Conservation (phyloP, 2,329 filamentous ascomycete genomes). For the Venturia carpophila region DNA sequence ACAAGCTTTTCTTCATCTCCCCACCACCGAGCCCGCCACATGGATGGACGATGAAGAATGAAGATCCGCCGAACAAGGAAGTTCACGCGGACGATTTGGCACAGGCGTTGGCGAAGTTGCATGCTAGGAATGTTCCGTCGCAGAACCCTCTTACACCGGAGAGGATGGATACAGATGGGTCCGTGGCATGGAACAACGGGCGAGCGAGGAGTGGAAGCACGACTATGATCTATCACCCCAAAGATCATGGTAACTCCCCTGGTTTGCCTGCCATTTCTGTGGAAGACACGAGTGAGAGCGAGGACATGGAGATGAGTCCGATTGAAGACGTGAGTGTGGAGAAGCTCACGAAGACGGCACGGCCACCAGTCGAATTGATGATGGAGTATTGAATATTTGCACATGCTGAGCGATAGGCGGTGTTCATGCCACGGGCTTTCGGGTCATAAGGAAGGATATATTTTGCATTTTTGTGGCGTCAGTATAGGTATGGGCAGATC, state of each 20-base stretch:
- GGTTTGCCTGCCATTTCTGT: constrained; percentile 56
- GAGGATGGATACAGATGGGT: constrained; percentile 22
- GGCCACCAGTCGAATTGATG: constrained; percentile 36
- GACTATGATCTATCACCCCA: constrained; percentile 55
- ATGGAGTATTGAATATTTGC: constrained; percentile 23
- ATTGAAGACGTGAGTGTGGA: constrained; percentile 31
- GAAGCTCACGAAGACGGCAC: constrained; percentile 27
- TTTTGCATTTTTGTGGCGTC: not conserved
- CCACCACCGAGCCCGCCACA: constrained; percentile 57
- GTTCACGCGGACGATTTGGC: constrained; percentile 57
- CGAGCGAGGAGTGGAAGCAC: constrained; percentile 43
- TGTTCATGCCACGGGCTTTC: not conserved
- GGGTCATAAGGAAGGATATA: not conserved
- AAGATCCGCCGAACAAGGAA: constrained; percentile 58
- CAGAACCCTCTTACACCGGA: constrained; percentile 23
- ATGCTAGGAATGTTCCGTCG: constrained; percentile 30
- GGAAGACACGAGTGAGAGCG: constrained; percentile 47
- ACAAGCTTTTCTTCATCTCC: constrained; percentile 59
- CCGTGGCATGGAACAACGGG: constrained; percentile 22
- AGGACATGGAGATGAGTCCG: constrained; percentile 30
- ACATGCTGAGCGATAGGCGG: not conserved
- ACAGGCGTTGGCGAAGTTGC: constrained; percentile 46
- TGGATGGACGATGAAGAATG: constrained; percentile 56
- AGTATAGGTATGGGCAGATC: not conserved
- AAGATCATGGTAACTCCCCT: constrained; percentile 53